Evolutionary conservation across 2,329 filamentous ascomycete genomes (phyloP).

Genomic region (Penicillium sp.): DNA sequence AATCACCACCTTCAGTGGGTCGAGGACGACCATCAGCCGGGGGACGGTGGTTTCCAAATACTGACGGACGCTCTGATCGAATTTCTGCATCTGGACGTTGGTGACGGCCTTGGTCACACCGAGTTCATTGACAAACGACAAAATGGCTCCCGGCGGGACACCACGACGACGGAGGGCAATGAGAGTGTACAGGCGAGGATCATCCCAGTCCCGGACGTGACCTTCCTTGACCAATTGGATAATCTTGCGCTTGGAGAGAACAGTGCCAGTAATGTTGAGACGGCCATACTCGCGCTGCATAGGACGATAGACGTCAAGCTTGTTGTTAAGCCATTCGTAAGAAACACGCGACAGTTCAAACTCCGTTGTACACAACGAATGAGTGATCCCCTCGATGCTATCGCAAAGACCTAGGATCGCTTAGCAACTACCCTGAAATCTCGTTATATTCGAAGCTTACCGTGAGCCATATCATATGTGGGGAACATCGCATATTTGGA

Average conservation of each 20-base stretch:
- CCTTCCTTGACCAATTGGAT: conserved; percentile 69
- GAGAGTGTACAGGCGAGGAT: conserved; percentile 82
- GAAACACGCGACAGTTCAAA: conserved; percentile 78
- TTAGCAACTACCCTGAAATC: conserved; percentile 2
- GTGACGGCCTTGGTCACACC: conserved; percentile 79
- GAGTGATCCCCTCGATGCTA: conserved; percentile 85
- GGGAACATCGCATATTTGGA: conserved; percentile 92
- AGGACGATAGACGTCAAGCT: conserved; percentile 75
- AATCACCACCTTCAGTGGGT: conserved; percentile 76
- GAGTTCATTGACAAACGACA: conserved; percentile 85
- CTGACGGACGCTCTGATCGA: conserved; percentile 76
- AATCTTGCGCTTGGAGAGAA: conserved; percentile 81
- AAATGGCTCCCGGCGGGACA: conserved; percentile 78
- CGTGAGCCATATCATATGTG: conserved; percentile 63
- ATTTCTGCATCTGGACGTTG: conserved; percentile 72
- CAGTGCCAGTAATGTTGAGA: conserved; percentile 73
- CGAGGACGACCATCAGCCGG: conserved; percentile 80
- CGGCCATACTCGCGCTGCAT: conserved; percentile 89
- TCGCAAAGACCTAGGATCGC: conserved; percentile 77
- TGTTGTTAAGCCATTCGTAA: conserved; percentile 85
- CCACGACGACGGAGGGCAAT: conserved; percentile 78
- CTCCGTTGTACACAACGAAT: conserved; percentile 88
- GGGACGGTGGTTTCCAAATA: conserved; percentile 87
- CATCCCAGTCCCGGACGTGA: conserved; percentile 83
- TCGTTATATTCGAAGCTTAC: conserved; percentile 2